Percentiles rank a stretch among this genome's conserved stretches.
Evolutionary conservation across 192 early-diverging fungal species (phyloP).

Genomic region (Backusella liffmaniae): DNA sequence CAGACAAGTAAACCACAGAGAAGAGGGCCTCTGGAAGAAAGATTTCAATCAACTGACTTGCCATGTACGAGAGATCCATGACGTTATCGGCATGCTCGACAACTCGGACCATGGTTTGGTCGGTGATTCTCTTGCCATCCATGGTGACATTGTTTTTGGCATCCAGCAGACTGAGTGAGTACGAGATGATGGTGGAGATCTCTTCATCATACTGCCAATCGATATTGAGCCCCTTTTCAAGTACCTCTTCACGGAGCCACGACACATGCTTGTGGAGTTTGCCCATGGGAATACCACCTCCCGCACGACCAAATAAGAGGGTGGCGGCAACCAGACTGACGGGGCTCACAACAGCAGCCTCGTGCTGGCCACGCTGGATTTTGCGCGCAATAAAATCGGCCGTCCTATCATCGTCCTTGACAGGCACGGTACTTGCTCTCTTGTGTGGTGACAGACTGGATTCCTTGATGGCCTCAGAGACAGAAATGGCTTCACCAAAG

Average conservation of each 20-base stretch:
- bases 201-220: slow-evolving; percentile 42
- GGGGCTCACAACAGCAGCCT: slow-evolving; percentile 22
- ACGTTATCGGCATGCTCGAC: slow-evolving; percentile 42
- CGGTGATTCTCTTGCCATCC: slow-evolving; percentile 31
- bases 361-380: slow-evolving; percentile 31
- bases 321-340: slow-evolving; percentile 29
- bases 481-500: slow-evolving; percentile 21
- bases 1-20: slow-evolving; percentile 33
- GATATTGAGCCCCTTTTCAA: slow-evolving; percentile 15
- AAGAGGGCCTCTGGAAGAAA: slow-evolving; percentile 34
- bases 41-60: slow-evolving; percentile 35
- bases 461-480: slow-evolving; percentile 3
- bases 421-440: slow-evolving; percentile 1
- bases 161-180: slow-evolving; percentile 32
- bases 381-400: slow-evolving; percentile 25
- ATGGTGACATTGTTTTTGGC: slow-evolving; percentile 28
- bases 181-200: slow-evolving; percentile 27
- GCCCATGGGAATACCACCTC: slow-evolving; percentile 25
- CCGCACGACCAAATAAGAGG: slow-evolving; percentile 23
- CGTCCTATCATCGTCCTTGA: slow-evolving; percentile 1
- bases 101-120: slow-evolving; percentile 27
- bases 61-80: slow-evolving; percentile 38
- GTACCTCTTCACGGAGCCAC: slow-evolving; percentile 30
- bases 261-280: slow-evolving; percentile 21
- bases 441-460: neutral